Evolutionary conservation across 2,329 filamentous ascomycete genomes (phyloP), one percentile per base, ranked within the genome.

Genomic region (Curvularia sp.): DNA sequence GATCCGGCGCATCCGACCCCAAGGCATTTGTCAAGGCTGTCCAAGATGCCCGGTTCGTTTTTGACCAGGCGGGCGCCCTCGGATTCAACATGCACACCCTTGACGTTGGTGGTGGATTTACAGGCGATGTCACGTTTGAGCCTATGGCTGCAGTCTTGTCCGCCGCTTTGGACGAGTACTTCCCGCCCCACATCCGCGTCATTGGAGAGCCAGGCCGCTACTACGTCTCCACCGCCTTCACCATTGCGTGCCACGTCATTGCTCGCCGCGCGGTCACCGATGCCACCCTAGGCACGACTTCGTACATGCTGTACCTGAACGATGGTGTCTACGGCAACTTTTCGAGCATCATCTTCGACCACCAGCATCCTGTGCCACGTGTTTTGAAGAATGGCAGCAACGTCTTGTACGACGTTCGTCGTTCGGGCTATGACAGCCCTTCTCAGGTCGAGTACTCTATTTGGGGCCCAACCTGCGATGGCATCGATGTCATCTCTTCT

Each of bases 301-400:
- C 89, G 67, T 97, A 96, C 84, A 99, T 98, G 95, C 82, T 97
- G 47, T 99, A 99, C 78, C 83, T 98, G 77, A 99, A 99, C 76
- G 95, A 99, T 69, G 95, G 95, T 28, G 89, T 98, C 53, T 99
- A 99, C 74, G 95, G 95, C 72, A 98, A 98, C 82, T 98, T 99
- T 76, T 96, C 92, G 66, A 96, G 93, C 86, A 98, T 98, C 84
- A 97, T 98, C 83, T 99, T 97, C 77, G 95, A 98, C 75, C 95
- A 98, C 79, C 95, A 99, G 84, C 86, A 96, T 71, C 95, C 95
- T 1, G 80, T 90, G 46, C 92, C 94, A 55, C 91, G 90, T 79
- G 86, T 98, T 58, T 83, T 99, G 54, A 89, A 88, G 66, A 82
- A 84, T 20, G 82, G 84, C 60, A 78, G 84, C 62, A 80, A 82